Evolutionary conservation across 2,329 filamentous ascomycete species (phyloP), one percentile per base, ranked within the genome.

Genomic region (Cladophialophora psammophila): DNA sequence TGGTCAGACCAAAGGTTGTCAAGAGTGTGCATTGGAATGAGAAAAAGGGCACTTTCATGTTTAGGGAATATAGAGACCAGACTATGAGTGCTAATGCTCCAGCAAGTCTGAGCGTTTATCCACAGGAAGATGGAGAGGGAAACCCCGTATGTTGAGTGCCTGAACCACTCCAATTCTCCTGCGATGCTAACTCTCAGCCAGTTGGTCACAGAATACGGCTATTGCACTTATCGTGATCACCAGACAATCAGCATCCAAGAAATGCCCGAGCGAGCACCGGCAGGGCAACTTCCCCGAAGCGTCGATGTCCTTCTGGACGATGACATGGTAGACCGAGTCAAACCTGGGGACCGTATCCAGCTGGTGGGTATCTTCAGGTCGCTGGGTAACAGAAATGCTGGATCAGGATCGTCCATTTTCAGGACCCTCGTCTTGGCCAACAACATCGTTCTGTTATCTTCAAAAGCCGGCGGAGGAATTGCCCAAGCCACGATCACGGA

Each of bases 241-340:
- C 95, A 99, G 79, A 97, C 92, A 15, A 93, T 99, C 67, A 97
- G 94, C 0, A 97, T 99, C 72, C 95, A 99, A 80, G 95, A 99
- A 82, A 99, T 99, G 95, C 95, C 95, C 0, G 95, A 99, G 80
- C 86, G 94, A 73, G 95, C 95, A 1, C 95, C 95, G 62, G 94
- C 95, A 66, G 95, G 95, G 61, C 95, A 98, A 83, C 86, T 99
- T 71, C 95, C 95, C 67, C 90, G 95, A 62, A 93, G 94, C 64
- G 95, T 99, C 18, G 95, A 99, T 79, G 94, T 98, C 13, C 94
- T 99, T 73, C 83, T 99, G 71, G 95, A 99, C 77, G 95, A 99
- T 77, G 95, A 99, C 77, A 85, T 99, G 61, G 95, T 98, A 15
- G 95, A 99, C 78, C 89, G 88, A 66, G 92, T 95, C 67, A 99